Evolutionary conservation across 139 green algal species (phyloP), one percentile per base, ranked within the genome.

Genomic region (Volvox reticuliferus): DNA sequence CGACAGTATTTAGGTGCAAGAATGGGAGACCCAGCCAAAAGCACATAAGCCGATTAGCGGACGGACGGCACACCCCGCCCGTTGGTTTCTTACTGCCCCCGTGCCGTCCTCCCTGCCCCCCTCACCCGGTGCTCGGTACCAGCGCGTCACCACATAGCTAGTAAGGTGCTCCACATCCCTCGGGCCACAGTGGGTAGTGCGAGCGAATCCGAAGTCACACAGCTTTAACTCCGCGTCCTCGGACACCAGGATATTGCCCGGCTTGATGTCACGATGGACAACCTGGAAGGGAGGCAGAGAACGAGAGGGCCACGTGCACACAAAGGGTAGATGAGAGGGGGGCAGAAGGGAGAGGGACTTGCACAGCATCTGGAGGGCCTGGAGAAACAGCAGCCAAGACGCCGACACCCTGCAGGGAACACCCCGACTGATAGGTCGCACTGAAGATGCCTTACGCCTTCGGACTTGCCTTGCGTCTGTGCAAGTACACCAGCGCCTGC

Each of bases 141-240:
- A 98, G 0, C 97, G 93, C 0, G 97, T 99, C 76, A 96, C 95
- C 33, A 87, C 85, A 50, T 89, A 89, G 69, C 18, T 73, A 1
- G 33, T 50, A 1, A 89, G 85, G 28, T 17, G 37, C 85, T 89
- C 18, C 69, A 21, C 85, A 30, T 71, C 85, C 5, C 69, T 44
- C 1, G 69, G 69, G 1, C 85, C 85, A 28, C 95, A 99, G 97
- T 62, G 95, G 94, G n/a, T 91, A 20, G n/a, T 69, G 12, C 85
- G 68, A 22, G 96, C 95, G 88, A 97, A 97, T 20, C 97, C 97
- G 91, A 98, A 98, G 93, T 98, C 97, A 87, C 95, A 97, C 36
- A 98, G 95, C 92, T 96, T 96, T 9, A 98, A 24, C 12, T 91
- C 35, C 5, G 92, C 93, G 0, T 91, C 33, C 0, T 73, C 62